These are phyloP conservation scores for Anthracocystis setariae DNA, from an alignment of 1,284 basidiomycete genomes.

Conservation along the genomic window DNA sequence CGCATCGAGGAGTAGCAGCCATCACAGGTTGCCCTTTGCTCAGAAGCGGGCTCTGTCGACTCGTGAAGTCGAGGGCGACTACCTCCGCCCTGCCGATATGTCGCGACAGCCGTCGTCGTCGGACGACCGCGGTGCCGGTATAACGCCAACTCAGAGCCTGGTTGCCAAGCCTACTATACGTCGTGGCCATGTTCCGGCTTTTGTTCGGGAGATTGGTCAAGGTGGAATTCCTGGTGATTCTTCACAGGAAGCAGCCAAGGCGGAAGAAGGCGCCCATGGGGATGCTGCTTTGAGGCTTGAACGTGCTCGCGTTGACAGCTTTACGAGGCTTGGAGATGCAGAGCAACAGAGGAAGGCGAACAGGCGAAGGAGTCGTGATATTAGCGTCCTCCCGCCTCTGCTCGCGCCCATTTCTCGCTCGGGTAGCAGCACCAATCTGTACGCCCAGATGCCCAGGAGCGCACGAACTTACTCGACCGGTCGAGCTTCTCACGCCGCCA, in stretches of 20 bases:
- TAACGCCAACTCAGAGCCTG: constrained; percentile 53
- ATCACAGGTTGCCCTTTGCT: constrained; percentile 19
- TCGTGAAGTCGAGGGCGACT: constrained; percentile 17
- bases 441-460: constrained; percentile 30
- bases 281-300: constrained; percentile 19
- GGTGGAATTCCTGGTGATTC: constrained; percentile 57
- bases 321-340: constrained; percentile 32
- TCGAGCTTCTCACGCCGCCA: constrained; percentile 35
- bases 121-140: constrained; percentile 33
- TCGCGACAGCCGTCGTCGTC: constrained; percentile 7
- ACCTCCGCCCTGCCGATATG: constrained; percentile 11
- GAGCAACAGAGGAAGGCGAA: constrained; percentile 41
- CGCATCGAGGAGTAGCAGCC: constrained; percentile 30
- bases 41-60: constrained; percentile 33
- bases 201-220: constrained; percentile 56
- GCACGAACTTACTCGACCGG: constrained; percentile 44
- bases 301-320: constrained; percentile 39
- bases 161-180: constrained; percentile 53
- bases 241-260: constrained; percentile 11
- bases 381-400: constrained; percentile 56
- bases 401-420: constrained; percentile 50
- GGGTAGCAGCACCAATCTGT: constrained; percentile 52
- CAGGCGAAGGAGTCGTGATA: constrained; percentile 55
- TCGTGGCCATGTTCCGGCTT: constrained; percentile 58
- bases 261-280: constrained; percentile 3